phyloP scores from a whole-genome alignment of 805 yeast genomes.

The Torulaspora gathmanii region DNA sequence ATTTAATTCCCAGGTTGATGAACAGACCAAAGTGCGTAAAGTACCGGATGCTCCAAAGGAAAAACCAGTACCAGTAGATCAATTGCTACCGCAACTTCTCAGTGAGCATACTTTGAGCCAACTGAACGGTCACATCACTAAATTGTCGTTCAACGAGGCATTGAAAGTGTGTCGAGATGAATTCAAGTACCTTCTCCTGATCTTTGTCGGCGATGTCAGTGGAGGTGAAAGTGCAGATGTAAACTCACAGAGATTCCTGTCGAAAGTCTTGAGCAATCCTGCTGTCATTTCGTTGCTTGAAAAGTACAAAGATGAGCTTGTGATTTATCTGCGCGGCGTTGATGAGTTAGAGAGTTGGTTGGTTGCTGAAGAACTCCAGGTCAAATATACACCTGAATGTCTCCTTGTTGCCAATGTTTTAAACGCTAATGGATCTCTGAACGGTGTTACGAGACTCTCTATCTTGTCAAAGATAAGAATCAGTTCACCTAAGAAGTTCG shows the following conservation, averaged over 20 bases:
- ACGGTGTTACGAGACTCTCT: conserved; percentile 36
- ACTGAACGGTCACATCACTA: conserved; percentile 9
- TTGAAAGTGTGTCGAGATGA: conserved; percentile 38
- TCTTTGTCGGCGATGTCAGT: conserved; percentile 46
- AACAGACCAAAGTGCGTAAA: conserved; percentile 12
- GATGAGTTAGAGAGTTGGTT: conserved; percentile 62
- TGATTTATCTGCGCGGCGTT: conserved; percentile 62
- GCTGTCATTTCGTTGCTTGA: conserved; percentile 39
- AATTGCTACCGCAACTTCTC: conserved; percentile 10
- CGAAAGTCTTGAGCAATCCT: conserved; percentile 44
- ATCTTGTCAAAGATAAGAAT: conserved; percentile 32
- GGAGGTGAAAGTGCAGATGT: conserved; percentile 15
- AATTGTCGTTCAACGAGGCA: conserved; percentile 41
- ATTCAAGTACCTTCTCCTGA: conserved; percentile 49
- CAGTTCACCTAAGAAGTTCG: conserved; percentile 34
- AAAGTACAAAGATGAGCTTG: conserved; percentile 39
- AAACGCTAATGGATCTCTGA: conserved; percentile 39
- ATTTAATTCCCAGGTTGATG: conserved; percentile 13
- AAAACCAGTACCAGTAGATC: conserved; percentile 12
- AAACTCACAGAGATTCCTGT: conserved; percentile 41
- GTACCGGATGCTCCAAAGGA: conserved; percentile 22
- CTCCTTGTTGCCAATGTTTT: conserved; percentile 51
- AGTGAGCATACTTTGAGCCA: conserved; percentile 10
- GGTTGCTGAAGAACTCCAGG: conserved; percentile 52
- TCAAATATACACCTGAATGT: conserved; percentile 52